Evolutionary conservation across 345 rosid genomes (phyloP).

Genomic region (Lepidium aucheri): DNA sequence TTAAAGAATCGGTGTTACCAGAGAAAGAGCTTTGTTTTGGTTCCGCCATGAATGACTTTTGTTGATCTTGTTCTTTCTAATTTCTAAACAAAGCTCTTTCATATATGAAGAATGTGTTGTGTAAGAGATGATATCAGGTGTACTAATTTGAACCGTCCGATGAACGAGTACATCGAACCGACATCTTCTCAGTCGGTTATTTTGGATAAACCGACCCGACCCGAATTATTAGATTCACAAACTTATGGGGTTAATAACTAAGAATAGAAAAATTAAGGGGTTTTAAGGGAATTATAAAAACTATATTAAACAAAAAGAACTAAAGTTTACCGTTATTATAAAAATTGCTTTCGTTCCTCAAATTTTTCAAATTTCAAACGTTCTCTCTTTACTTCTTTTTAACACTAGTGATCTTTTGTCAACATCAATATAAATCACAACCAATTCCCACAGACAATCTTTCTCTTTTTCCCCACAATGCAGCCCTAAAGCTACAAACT

Average conservation of each 20-base stretch:
- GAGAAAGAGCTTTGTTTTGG: slow-evolving; percentile 12
- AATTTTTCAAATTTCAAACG: slow-evolving; percentile 24
- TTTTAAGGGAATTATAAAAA: neutral
- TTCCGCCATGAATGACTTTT: slow-evolving; percentile 16
- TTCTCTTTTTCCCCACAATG: neutral
- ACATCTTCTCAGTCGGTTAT: neutral
- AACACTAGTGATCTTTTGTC: slow-evolving; percentile 12
- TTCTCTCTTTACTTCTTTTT: slow-evolving; percentile 3
- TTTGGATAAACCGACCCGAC: neutral
- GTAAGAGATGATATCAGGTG: neutral
- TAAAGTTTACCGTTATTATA: slow-evolving; percentile 19
- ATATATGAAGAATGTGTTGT: neutral
- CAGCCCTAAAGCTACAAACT: neutral
- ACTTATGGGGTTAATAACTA: neutral
- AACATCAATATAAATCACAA: slow-evolving; percentile 19
- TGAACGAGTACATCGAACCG: neutral
- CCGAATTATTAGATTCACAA: neutral
- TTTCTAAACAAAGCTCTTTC: no score
- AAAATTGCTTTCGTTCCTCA: slow-evolving; percentile 21
- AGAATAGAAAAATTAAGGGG: neutral
- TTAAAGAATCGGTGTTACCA: neutral
- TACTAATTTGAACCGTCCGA: neutral
- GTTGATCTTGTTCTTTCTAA: neutral
- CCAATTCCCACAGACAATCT: neutral
- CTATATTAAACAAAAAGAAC: neutral